Conservation (phyloP, 2,329 filamentous ascomycete genomes). For the Fusarium burgessii region DNA sequence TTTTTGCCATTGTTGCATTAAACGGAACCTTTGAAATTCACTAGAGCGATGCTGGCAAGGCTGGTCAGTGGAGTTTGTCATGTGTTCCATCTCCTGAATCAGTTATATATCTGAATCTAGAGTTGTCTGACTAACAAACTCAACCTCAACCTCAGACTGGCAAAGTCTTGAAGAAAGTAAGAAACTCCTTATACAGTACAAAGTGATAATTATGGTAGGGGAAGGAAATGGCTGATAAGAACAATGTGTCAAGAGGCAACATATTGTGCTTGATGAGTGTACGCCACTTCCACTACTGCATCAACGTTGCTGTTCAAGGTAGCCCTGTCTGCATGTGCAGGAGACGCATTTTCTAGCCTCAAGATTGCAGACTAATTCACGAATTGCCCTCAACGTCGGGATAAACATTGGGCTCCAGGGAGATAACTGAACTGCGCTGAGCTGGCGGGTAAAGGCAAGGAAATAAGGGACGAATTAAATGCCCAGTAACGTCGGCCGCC, state of each 20-base stretch:
- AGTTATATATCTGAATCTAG: constrained; percentile 9
- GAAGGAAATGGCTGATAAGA: background rate
- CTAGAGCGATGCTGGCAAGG: background rate
- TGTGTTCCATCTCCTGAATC: background rate
- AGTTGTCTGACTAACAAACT: constrained; percentile 1
- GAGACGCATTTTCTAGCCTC: constrained; percentile 11
- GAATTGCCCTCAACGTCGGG: background rate
- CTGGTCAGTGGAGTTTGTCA: background rate
- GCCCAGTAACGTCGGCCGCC: constrained; percentile 35
- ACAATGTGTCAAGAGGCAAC: background rate
- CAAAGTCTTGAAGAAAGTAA: background rate
- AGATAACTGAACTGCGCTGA: constrained; percentile 14
- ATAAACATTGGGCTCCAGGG: constrained; percentile 5
- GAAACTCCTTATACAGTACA: background rate
- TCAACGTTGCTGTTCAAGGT: constrained; percentile 4
- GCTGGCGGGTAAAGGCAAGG: constrained; percentile 25
- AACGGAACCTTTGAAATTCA: constrained; percentile 17
- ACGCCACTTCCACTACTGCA: background rate
- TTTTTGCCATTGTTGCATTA: constrained; percentile 10
- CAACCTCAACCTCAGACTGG: background rate
- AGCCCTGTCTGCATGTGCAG: constrained; percentile 12
- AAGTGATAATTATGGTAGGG: background rate
- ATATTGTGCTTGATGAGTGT: background rate
- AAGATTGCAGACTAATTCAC: background rate
- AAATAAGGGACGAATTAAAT: constrained; percentile 29